A percentile compares a stretch with the other conserved stretches of the same genome.
Evolutionary conservation across 139 green algal genomes (phyloP).

Genomic region (Tetraselmis chui): DNA sequence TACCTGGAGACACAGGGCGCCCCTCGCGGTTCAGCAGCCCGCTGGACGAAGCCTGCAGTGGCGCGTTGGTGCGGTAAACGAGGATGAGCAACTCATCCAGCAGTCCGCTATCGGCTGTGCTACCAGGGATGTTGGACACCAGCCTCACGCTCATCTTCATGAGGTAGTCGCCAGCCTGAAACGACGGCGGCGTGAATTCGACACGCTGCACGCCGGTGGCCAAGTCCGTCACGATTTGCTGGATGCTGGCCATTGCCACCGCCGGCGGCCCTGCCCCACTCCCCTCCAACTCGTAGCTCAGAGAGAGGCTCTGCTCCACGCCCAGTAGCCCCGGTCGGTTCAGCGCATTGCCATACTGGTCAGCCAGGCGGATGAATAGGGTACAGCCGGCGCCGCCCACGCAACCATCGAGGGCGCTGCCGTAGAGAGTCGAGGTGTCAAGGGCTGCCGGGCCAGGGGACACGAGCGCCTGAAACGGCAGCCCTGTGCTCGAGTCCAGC

Average conservation of each 20-base stretch:
- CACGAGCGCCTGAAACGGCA: neutral
- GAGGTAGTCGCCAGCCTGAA: conserved; percentile 4
- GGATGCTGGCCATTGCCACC: neutral
- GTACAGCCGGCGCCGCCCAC: neutral
- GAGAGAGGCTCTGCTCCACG: neutral
- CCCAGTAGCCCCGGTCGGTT: neutral
- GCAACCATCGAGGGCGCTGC: neutral
- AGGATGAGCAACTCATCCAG: neutral
- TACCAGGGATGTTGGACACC: neutral
- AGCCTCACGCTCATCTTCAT: neutral
- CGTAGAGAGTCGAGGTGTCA: neutral
- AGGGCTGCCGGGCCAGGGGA: neutral
- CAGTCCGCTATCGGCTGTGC: neutral
- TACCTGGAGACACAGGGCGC: neutral
- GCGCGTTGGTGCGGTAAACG: neutral
- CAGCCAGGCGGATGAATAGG: neutral
- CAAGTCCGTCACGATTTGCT: neutral
- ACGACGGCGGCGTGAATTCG: neutral
- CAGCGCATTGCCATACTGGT: neutral
- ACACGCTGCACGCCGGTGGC: neutral
- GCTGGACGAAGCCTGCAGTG: neutral
- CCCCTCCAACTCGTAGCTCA: neutral
- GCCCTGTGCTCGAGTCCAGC: neutral
- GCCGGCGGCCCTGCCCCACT: neutral
- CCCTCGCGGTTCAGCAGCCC: neutral